These are phyloP conservation scores for Pyrenochaeta sp. DNA, from an alignment of 2,329 filamentous ascomycete species.

Conservation along the genomic window DNA sequence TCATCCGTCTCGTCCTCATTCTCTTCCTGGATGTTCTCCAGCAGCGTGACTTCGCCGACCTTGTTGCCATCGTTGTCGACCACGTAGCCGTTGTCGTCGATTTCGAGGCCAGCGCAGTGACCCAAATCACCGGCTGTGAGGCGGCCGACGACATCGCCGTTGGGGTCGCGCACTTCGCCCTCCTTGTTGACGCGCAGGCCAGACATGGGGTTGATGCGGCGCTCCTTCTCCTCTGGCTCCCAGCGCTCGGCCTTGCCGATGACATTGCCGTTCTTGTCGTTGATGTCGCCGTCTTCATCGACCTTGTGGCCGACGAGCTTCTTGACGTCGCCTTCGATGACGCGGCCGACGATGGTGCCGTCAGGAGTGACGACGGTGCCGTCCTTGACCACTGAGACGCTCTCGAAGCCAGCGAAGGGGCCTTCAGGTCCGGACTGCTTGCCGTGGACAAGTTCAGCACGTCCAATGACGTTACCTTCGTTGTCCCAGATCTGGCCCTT, in stretches of 20 bases:
- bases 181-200: constrained; percentile 62
- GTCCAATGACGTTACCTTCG: constrained; percentile 66
- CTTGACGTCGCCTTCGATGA: constrained; percentile 60
- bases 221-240: constrained; percentile 62
- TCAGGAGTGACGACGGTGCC: constrained; percentile 59
- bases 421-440: constrained; percentile 60
- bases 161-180: constrained; percentile 60
- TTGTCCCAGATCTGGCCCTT: constrained; percentile 71
- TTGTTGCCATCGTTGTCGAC: constrained; percentile 66
- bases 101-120: constrained; percentile 60
- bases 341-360: constrained; percentile 57
- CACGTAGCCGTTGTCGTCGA: constrained; percentile 62
- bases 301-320: constrained; percentile 60
- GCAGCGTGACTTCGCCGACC: constrained; percentile 68
- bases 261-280: constrained; percentile 62
- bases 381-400: constrained; percentile 64
- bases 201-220: constrained; percentile 67
- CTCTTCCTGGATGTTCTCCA: constrained; percentile 66
- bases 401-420: constrained; percentile 67
- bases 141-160: constrained; percentile 58
- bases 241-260: constrained; percentile 62
- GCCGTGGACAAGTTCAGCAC: constrained; percentile 64
- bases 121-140: constrained; percentile 61
- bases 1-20: constrained; percentile 61
- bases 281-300: constrained; percentile 61